Evolutionary conservation across 495 filamentous ascomycete species (phyloP).

Genomic region (Aspergillus bertholletiae): DNA sequence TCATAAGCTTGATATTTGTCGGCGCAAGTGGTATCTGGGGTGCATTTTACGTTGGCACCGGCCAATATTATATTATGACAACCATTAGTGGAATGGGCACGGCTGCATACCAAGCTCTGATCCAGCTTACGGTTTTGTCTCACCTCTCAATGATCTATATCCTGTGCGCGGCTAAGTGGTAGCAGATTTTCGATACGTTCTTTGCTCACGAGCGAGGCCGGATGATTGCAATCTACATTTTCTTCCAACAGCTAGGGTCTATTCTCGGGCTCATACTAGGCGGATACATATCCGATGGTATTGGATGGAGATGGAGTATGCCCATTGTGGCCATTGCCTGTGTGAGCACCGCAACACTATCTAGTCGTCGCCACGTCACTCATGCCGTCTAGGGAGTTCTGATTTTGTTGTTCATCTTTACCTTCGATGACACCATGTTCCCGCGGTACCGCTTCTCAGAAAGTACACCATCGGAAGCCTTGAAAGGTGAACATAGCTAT

Average conservation of each 20-base stretch:
- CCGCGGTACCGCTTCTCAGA: conserved; percentile 23
- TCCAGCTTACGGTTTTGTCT: conserved; percentile 25
- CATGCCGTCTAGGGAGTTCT: conserved; percentile 14
- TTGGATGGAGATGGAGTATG: conserved; percentile 34
- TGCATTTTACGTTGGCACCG: conserved; percentile 20
- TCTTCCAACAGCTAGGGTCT: conserved; percentile 27
- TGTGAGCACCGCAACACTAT: conserved; percentile 5
- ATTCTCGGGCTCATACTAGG: conserved; percentile 26
- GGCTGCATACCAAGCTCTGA: conserved; percentile 28
- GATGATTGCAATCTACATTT: conserved; percentile 26
- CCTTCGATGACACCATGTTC: conserved; percentile 35
- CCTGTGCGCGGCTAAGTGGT: not conserved
- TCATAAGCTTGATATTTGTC: conserved; percentile 22
- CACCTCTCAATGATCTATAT: not conserved
- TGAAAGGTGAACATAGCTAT: not conserved
- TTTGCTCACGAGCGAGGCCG: conserved; percentile 26
- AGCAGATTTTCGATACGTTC: conserved; percentile 30
- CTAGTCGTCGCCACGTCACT: not conserved
- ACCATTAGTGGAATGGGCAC: conserved; percentile 26
- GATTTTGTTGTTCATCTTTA: conserved; percentile 30
- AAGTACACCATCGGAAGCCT: not conserved
- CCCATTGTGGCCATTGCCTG: conserved; percentile 31
- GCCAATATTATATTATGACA: conserved; percentile 24
- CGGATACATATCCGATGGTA: conserved; percentile 26
- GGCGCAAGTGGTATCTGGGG: conserved; percentile 22